These are phyloP conservation scores for Amphibolis antarctica DNA, from an alignment of 106 monocot genomes.

Conservation along the genomic window DNA sequence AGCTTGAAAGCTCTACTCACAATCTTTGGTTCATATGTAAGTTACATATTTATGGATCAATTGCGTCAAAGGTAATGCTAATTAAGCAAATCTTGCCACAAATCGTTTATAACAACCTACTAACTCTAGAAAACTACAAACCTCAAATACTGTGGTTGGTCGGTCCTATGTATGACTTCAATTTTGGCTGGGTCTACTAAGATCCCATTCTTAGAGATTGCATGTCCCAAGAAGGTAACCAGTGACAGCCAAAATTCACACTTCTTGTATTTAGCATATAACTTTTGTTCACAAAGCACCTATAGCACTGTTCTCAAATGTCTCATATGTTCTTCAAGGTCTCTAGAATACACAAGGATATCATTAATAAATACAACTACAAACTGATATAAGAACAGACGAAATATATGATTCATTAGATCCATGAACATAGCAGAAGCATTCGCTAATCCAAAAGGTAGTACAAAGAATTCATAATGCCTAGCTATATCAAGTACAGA, in stretches of 20 bases:
- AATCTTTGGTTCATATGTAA: no score
- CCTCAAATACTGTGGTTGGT: not conserved
- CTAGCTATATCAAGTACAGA: not conserved
- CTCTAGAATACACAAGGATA: not conserved
- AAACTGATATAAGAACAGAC: not conserved
- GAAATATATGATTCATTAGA: not conserved
- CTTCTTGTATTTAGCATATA: not conserved
- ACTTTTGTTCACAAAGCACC: not conserved
- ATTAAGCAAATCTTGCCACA: not conserved
- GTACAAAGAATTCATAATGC: not conserved
- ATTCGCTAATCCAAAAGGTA: not conserved
- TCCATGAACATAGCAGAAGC: not conserved
- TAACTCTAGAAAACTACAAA: not conserved
- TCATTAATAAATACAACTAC: not conserved
- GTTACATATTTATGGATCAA: not conserved
- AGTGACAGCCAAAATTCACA: not conserved
- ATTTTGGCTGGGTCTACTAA: not conserved
- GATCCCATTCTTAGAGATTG: not conserved
- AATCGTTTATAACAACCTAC: not conserved
- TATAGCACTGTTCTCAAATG: not conserved
- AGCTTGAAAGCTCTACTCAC: no score
- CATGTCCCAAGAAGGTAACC: not conserved
- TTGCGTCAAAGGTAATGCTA: not conserved
- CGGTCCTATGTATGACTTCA: not conserved
- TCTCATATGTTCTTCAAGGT: not conserved